A percentile compares a stretch with the other conserved stretches of the same genome.
These are phyloP conservation scores for Galium porrigens DNA, from an alignment of 305 asterid species.

Conservation along the genomic window DNA sequence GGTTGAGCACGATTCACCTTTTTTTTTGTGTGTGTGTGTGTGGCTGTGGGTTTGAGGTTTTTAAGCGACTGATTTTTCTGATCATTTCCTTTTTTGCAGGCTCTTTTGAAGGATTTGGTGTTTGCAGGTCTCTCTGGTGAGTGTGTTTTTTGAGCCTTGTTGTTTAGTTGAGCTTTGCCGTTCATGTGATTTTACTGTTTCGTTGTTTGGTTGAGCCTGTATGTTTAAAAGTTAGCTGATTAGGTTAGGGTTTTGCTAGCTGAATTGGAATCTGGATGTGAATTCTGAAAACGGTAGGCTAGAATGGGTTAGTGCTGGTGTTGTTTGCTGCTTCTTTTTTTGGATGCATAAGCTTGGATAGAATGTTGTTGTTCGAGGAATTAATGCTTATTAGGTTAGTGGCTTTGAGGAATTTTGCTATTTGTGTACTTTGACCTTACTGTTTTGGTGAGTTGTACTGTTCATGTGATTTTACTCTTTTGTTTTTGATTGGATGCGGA, in stretches of 20 bases:
- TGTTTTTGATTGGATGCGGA: no score
- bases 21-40: no score
- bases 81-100: neutral
- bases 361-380: neutral
- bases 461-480: no score
- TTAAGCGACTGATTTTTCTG: neutral
- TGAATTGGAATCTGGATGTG: neutral
- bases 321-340: neutral
- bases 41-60: neutral
- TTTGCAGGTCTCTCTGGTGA: neutral
- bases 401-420: neutral
- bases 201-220: neutral
- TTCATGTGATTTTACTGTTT: neutral
- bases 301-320: neutral
- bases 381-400: neutral
- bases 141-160: neutral
- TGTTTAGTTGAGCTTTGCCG: neutral
- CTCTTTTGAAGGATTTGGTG: neutral
- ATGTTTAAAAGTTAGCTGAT: neutral
- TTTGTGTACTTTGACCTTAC: neutral
- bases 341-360: neutral
- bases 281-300: neutral
- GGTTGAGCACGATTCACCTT: slow-evolving; percentile 9
- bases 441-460: no score
- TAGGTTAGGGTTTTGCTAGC: slow-evolving; percentile 1